Percentiles rank a stretch among this genome's conserved stretches.
phyloP scores from a whole-genome alignment of 2,329 filamentous ascomycete species.

The Cladosporium halotolerans region DNA sequence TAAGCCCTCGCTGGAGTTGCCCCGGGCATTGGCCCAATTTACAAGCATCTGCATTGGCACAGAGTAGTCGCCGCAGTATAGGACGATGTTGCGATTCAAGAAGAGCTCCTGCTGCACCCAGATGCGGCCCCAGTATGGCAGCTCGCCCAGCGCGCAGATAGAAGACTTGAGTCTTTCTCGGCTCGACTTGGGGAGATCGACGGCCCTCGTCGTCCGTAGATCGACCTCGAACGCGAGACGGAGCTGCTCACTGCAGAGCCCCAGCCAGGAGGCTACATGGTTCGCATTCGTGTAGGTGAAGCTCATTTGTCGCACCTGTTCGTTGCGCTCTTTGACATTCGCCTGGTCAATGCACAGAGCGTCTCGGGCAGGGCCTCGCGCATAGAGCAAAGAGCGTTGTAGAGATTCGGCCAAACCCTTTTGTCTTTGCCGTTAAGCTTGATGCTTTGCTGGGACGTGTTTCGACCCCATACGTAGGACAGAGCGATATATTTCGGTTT shows the following conservation, averaged over 20 bases:
- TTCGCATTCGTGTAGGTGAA: conserved; percentile 10
- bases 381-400: neutral
- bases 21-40: neutral
- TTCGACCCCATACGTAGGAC: conserved; percentile 11
- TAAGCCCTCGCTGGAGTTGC: neutral
- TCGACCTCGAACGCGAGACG: neutral
- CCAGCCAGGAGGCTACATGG: conserved; percentile 13
- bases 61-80: neutral
- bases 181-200: neutral
- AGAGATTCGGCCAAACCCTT: neutral
- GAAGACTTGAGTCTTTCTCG: neutral
- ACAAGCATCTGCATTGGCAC: neutral
- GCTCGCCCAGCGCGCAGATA: neutral
- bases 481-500: conserved; percentile 11
- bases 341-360: conserved; percentile 17
- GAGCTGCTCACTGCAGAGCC: neutral
- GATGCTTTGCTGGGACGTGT: neutral
- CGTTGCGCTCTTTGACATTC: conserved; percentile 6
- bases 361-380: conserved; percentile 1
- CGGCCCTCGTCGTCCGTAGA: neutral
- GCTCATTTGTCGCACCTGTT: conserved; percentile 14
- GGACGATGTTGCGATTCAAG: neutral
- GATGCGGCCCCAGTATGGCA: neutral
- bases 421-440: neutral
- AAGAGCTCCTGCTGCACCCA: neutral